phyloP scores from a whole-genome alignment of 352 stramenopile genomes.

The Aphanomyces stellatus region DNA sequence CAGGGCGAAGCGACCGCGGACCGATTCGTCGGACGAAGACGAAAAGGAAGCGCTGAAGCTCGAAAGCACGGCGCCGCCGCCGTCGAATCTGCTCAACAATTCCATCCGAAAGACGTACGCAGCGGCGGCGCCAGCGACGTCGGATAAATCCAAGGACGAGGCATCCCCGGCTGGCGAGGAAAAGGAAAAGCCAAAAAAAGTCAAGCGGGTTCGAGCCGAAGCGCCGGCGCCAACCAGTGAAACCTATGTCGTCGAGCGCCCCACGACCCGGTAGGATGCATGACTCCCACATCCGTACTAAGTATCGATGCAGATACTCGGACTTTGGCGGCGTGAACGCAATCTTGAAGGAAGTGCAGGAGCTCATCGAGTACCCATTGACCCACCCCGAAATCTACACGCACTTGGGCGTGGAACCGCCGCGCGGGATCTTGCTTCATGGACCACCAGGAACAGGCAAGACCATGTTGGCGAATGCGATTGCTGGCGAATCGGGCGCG shows the following conservation, averaged over 20 bases:
- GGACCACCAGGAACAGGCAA: constrained; percentile 91
- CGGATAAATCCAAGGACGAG: not conserved
- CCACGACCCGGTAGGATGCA: constrained; percentile 33
- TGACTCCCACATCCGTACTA: not conserved
- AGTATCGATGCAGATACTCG: constrained; percentile 50
- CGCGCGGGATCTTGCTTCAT: constrained; percentile 87
- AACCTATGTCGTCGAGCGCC: constrained; percentile 62
- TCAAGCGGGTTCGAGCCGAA: constrained; percentile 37
- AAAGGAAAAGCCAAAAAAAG: constrained; percentile 65
- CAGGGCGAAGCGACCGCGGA: constrained; percentile 47
- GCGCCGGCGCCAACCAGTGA: constrained; percentile 8
- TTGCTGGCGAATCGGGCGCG: constrained; percentile 87
- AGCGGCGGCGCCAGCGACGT: constrained; percentile 16
- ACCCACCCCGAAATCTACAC: constrained; percentile 91
- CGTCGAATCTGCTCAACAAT: constrained; percentile 62
- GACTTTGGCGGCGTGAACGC: constrained; percentile 85
- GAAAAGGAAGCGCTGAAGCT: constrained; percentile 43
- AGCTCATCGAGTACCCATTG: constrained; percentile 94
- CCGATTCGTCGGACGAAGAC: constrained; percentile 53
- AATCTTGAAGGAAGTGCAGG: constrained; percentile 83
- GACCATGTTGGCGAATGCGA: constrained; percentile 89
- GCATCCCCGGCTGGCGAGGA: not conserved
- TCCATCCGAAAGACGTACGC: constrained; percentile 71
- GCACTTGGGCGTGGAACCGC: constrained; percentile 88
- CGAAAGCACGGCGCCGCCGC: constrained; percentile 32